Evolutionary conservation across 106 monocot genomes (phyloP).

Genomic region (Hemerocallis citrina): DNA sequence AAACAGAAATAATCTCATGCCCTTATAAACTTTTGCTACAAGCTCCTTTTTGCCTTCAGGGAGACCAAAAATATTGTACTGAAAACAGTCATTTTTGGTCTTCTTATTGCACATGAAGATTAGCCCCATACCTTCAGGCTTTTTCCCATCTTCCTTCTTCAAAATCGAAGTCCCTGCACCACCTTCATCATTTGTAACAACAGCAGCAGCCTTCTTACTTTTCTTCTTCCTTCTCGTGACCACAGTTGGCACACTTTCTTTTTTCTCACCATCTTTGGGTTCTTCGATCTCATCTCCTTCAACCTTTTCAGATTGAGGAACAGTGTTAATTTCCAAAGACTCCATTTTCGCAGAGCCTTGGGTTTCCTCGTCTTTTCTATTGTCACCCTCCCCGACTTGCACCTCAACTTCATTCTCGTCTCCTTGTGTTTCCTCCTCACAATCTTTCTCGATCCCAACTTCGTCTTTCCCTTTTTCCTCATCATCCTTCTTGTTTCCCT

Average conservation of each 20-base stretch:
- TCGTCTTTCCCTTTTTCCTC: not conserved
- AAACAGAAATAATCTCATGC: slow-evolving; percentile 47
- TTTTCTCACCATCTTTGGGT: not conserved
- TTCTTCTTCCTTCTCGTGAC: slow-evolving; percentile 3
- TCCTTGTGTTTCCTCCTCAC: not conserved
- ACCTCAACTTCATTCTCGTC: not conserved
- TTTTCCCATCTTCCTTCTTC: slow-evolving; percentile 20
- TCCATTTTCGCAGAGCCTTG: not conserved
- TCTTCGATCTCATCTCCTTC: not conserved
- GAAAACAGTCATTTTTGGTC: slow-evolving; percentile 35
- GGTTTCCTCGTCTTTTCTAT: not conserved
- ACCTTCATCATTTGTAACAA: not conserved
- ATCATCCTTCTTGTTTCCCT: not conserved
- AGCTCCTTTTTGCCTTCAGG: slow-evolving; percentile 36
- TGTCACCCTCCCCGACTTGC: not conserved
- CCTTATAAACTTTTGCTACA: slow-evolving; percentile 39
- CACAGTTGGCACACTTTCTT: not conserved
- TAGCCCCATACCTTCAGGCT: slow-evolving; percentile 27
- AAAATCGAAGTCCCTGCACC: slow-evolving; percentile 7
- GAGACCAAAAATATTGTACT: slow-evolving; percentile 31
- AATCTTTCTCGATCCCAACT: not conserved
- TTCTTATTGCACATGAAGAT: slow-evolving; percentile 44
- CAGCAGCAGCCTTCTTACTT: slow-evolving; percentile 1
- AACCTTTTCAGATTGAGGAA: not conserved
- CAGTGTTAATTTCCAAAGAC: not conserved